Percentiles rank a stretch among this genome's conserved stretches.
Evolutionary conservation across 306 rosid species (phyloP).

Genomic region (Cucumis cinereus): DNA sequence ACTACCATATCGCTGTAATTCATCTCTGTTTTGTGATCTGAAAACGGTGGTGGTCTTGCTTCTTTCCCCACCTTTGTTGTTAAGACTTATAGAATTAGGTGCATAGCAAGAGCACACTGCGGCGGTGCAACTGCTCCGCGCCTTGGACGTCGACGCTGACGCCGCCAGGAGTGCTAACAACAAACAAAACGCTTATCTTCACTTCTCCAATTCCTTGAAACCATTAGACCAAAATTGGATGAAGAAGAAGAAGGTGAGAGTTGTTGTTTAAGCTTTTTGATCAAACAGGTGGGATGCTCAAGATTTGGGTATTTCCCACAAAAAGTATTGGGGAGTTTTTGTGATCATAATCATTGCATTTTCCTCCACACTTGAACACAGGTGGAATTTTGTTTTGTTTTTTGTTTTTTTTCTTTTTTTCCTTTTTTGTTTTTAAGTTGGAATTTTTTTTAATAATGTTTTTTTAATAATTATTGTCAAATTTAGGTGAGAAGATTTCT

Average conservation of each 20-base stretch:
- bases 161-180: slow-evolving; percentile 25
- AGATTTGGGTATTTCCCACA: not conserved
- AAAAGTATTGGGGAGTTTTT: not conserved
- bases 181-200: slow-evolving; percentile 5
- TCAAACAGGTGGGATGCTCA: not conserved
- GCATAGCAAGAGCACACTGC: slow-evolving; percentile 33
- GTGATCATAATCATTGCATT: not conserved
- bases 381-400: too few species aligned
- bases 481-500: too few species aligned
- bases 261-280: not conserved
- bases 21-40: too few species aligned
- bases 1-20: not conserved
- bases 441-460: too few species aligned
- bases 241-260: not conserved
- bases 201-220: slow-evolving; percentile 1
- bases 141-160: not conserved
- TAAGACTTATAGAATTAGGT: not conserved
- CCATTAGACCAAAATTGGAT: slow-evolving; percentile 1
- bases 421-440: too few species aligned
- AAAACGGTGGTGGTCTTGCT: not conserved
- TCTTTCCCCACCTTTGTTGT: slow-evolving; percentile 11
- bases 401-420: too few species aligned
- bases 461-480: too few species aligned
- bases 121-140: slow-evolving; percentile 28
- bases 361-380: not conserved